A percentile compares a stretch with the other conserved stretches of the same genome.
These are phyloP conservation scores for Hymenotorrendiella dingleyae DNA, from an alignment of 2,329 filamentous ascomycete genomes.

Conservation along the genomic window DNA sequence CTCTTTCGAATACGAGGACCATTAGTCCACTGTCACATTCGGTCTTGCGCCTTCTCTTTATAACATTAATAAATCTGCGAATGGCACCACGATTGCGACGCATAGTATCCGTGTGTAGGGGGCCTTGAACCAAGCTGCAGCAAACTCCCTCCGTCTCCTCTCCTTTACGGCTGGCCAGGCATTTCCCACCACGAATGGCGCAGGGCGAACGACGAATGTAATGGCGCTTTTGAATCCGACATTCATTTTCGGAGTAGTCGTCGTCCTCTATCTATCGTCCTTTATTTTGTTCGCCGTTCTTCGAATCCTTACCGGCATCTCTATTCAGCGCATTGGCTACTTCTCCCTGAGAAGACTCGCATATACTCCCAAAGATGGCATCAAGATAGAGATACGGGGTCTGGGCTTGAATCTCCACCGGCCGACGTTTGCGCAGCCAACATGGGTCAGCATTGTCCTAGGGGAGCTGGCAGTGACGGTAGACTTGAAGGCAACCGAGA, in stretches of 20 bases:
- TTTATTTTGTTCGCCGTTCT: conserved; percentile 92
- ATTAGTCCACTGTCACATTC: neutral
- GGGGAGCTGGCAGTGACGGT: conserved; percentile 80
- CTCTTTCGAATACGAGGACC: neutral
- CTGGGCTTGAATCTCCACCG: conserved; percentile 84
- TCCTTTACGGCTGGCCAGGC: neutral
- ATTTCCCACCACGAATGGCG: conserved; percentile 15
- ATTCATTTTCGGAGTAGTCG: conserved; percentile 78
- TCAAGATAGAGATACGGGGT: conserved; percentile 83
- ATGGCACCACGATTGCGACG: conserved; percentile 12
- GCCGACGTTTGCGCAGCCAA: conserved; percentile 93
- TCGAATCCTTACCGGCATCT: conserved; percentile 87
- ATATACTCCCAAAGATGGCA: conserved; percentile 82
- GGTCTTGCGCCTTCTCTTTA: neutral
- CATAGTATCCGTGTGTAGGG: conserved; percentile 7
- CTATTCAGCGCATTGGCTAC: conserved; percentile 91
- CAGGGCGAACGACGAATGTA: conserved; percentile 14
- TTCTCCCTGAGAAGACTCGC: conserved; percentile 85
- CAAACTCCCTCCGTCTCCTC: no score
- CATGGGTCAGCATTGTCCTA: conserved; percentile 87
- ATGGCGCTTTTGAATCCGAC: conserved; percentile 69
- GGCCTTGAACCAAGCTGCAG: conserved; percentile 1
- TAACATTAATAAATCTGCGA: conserved; percentile 1
- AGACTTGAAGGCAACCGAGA: conserved; percentile 63
- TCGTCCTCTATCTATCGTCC: conserved; percentile 82